Base-by-base conservation (phyloP, 2,329 filamentous ascomycete species). In the Botrytis medusae region DNA sequence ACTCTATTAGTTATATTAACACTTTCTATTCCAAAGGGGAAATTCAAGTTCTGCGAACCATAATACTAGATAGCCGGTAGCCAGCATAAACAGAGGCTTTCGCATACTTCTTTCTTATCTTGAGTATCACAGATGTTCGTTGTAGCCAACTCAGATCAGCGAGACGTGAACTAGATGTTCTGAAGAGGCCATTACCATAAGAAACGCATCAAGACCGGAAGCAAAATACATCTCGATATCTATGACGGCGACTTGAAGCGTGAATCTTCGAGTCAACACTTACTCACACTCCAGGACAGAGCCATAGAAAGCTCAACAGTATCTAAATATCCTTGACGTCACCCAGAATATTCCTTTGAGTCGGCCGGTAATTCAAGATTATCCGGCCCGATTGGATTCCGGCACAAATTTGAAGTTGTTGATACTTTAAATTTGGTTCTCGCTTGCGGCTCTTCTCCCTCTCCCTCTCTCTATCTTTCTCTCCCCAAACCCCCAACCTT, bases 131-230 rank as follows among this genome's bases (percentile, higher is more conserved):
- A 14, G 9, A 4, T 6, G 2, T 46, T 29, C 2, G n/a, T 25
- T 0, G n/a, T 25, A 37, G 25, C 14, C 10, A n/a, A 8, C 34
- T 40, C 9, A 34, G 46, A 54, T n/a, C 20, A 62, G 34, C 59
- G 16, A n/a, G 60, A 25, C 25, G 25, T n/a, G 1, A 2, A n/a
- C n/a, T 20, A 7, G 12, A 6, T 16, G 14, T n/a, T 16, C 16
- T n/a, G 14, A 16, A 62, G n/a, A 61, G 12, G 12, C 0, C 12
- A n/a, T 40, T 61, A 22, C 12, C 34, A 18, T n/a, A 20, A 9
- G 5, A 37, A 37, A 8, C 5, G 0, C 1, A 25, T 25, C 20
- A 20, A 4, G 4, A 7, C 4, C 5, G 12, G 25, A 7, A n/a
- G 48, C 48, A 16, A n/a, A 29, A 57, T 57, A 9, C 7, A 57